Conservation (phyloP, 179 eudicot species). For the Silene vulgaris region DNA sequence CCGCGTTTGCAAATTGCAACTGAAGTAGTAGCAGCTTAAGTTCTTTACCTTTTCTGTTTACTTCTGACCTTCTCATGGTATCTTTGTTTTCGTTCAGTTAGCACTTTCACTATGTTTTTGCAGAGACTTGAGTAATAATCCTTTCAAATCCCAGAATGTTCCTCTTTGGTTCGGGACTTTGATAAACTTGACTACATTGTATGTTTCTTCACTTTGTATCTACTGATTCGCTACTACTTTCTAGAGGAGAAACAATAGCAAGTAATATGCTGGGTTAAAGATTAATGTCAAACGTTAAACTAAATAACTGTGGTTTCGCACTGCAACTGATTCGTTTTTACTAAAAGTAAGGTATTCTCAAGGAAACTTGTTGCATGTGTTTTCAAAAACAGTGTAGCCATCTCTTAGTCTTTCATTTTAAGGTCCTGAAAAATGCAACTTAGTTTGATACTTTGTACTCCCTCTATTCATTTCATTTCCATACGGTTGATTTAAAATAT, state of each 20-base stretch:
- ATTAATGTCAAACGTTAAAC: neutral
- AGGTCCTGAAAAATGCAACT: neutral
- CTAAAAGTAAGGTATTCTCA: neutral
- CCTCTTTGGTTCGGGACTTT: constrained; percentile 56
- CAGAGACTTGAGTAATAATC: constrained; percentile 87
- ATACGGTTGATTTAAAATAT: too few relatives aligned
- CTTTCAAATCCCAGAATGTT: constrained; percentile 37
- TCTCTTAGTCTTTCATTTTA: neutral
- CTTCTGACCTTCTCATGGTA: neutral
- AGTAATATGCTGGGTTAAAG: neutral
- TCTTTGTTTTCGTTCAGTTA: neutral
- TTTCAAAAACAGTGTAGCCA: neutral
- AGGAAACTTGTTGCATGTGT: neutral
- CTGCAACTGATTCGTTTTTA: neutral
- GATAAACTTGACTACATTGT: constrained; percentile 59
- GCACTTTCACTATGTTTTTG: constrained; percentile 20
- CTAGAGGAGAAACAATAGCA: neutral
- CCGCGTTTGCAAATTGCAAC: neutral
- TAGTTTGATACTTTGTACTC: neutral
- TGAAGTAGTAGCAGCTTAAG: neutral
- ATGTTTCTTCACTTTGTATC: constrained; percentile 26
- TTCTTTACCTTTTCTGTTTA: neutral
- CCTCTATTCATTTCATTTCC: too few relatives aligned
- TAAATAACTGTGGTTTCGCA: neutral
- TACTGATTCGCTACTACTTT: neutral